phyloP scores from a whole-genome alignment of 805 yeast genomes.

The Ogataea methanolica region DNA sequence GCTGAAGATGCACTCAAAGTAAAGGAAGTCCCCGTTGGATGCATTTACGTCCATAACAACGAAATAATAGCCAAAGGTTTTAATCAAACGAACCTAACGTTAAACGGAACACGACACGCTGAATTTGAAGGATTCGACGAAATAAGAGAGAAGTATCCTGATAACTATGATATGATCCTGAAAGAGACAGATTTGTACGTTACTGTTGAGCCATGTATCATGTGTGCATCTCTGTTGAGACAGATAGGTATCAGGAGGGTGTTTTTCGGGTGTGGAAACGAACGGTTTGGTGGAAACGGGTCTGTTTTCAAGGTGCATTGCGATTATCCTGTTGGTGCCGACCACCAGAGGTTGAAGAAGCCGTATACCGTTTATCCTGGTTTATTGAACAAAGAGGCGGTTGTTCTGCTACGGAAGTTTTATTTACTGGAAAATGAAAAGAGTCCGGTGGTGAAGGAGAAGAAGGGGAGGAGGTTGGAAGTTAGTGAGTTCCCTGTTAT shows the following conservation, averaged over 20 bases:
- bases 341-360: constrained; percentile 18
- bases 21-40: constrained; percentile 85
- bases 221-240: constrained; percentile 92
- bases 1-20: constrained; percentile 60
- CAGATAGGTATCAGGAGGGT: constrained; percentile 74
- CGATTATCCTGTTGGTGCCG: constrained; percentile 27
- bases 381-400: constrained; percentile 73
- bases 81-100: constrained; percentile 80
- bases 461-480: constrained; percentile 61
- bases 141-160: constrained; percentile 35
- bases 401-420: constrained; percentile 73
- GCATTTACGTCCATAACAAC: constrained; percentile 53
- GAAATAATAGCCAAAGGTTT: constrained; percentile 68
- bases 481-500: constrained; percentile 54
- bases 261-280: constrained; percentile 90
- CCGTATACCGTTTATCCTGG: constrained; percentile 69
- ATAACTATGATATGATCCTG: constrained; percentile 34
- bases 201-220: constrained; percentile 96
- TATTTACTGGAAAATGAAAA: constrained; percentile 80
- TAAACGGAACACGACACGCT: constrained; percentile 89
- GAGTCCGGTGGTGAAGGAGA: constrained; percentile 78
- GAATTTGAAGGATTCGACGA: constrained; percentile 77
- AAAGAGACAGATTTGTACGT: constrained; percentile 70
- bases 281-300: constrained; percentile 95
- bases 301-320: constrained; percentile 62